Conservation (phyloP, 1,284 basidiomycete species). For the Vanrija humicola region DNA sequence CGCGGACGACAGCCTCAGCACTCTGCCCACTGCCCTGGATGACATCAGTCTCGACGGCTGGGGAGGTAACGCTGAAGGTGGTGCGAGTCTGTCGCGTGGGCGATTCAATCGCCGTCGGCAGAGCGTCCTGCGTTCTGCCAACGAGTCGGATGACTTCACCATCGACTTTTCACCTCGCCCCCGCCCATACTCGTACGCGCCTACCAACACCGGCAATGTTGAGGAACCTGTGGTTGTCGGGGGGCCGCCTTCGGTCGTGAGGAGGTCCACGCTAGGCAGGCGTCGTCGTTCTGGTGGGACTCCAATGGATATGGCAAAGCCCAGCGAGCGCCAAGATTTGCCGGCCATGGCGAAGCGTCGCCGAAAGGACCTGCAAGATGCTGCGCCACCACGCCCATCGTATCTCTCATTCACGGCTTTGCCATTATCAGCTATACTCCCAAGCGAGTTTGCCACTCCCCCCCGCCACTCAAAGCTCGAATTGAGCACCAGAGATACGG, state of each 20-base stretch:
- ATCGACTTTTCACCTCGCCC: background rate
- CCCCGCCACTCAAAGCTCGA: constrained; percentile 6
- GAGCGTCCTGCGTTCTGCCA: constrained; percentile 8
- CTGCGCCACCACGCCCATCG: background rate
- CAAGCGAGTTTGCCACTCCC: constrained; percentile 7
- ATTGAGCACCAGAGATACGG: background rate
- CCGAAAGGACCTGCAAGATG: no score
- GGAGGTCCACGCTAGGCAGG: no score
- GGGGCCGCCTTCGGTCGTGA: background rate
- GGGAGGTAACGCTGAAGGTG: constrained; percentile 9
- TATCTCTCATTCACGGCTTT: constrained; percentile 52
- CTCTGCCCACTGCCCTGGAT: background rate
- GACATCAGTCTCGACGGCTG: constrained; percentile 12
- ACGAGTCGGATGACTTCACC: background rate
- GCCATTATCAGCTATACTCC: constrained; percentile 5
- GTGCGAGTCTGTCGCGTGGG: constrained; percentile 13
- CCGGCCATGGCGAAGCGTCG: no score
- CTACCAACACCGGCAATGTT: background rate
- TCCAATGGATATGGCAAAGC: background rate
- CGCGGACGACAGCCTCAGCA: background rate
- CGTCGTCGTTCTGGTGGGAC: background rate
- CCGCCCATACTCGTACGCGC: background rate
- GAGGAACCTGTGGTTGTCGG: background rate
- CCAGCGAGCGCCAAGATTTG: background rate
- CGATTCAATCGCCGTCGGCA: constrained; percentile 16